A percentile compares a stretch with the other conserved stretches of the same genome.
Conservation (phyloP, 345 rosid species). For the Streptanthus diversifolius region DNA sequence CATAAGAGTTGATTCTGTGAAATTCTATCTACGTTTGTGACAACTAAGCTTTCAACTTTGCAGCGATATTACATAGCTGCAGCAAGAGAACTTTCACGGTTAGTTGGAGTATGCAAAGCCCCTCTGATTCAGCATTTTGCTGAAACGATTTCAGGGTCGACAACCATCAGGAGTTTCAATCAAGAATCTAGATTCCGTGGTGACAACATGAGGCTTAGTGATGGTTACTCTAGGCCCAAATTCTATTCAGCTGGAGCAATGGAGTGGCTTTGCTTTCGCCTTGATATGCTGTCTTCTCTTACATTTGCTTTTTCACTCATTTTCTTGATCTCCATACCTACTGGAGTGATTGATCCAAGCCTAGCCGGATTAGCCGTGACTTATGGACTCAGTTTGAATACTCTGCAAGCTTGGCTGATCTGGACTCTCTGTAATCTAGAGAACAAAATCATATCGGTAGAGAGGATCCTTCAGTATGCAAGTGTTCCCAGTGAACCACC, state of each 20-base stretch:
- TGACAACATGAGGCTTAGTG: slow-evolving; percentile 55
- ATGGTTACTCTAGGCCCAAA: slow-evolving; percentile 62
- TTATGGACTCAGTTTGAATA: slow-evolving; percentile 74
- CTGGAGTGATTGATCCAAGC: slow-evolving; percentile 66
- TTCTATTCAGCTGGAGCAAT: slow-evolving; percentile 62
- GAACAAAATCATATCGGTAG: slow-evolving; percentile 83
- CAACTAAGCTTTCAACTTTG: slow-evolving; percentile 18
- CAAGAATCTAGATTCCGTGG: slow-evolving; percentile 65
- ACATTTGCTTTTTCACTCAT: slow-evolving; percentile 67
- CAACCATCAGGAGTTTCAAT: slow-evolving; percentile 79
- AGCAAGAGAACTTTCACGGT: slow-evolving; percentile 69
- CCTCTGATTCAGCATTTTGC: slow-evolving; percentile 84
- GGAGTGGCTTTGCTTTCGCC: slow-evolving; percentile 87
- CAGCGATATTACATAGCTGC: slow-evolving; percentile 70
- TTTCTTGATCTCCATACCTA: slow-evolving; percentile 61
- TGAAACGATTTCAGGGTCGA: slow-evolving; percentile 73
- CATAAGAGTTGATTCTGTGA: slow-evolving; percentile 2
- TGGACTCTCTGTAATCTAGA: slow-evolving; percentile 67
- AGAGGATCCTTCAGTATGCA: slow-evolving; percentile 78
- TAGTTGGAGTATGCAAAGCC: slow-evolving; percentile 76
- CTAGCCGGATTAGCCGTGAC: slow-evolving; percentile 86
- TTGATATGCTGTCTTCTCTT: slow-evolving; percentile 60
- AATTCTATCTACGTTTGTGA: neutral
- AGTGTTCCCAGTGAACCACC: slow-evolving; percentile 71
- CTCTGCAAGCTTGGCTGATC: slow-evolving; percentile 60